Percentiles rank a stretch among this genome's conserved stretches.
phyloP scores from a whole-genome alignment of 495 filamentous ascomycete genomes.

The Podospora anserina region DNA sequence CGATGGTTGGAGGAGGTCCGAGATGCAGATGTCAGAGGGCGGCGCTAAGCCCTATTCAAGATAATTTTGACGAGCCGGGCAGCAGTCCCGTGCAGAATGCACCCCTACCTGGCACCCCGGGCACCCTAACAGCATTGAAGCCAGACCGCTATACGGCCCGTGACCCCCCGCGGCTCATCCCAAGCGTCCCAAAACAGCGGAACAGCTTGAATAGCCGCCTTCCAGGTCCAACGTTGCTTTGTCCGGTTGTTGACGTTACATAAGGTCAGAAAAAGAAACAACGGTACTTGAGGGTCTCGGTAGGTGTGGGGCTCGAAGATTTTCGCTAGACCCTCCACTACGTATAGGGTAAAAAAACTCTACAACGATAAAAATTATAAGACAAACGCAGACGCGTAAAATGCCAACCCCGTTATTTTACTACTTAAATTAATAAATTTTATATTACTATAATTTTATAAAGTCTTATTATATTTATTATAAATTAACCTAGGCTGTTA shows the following conservation, averaged over 20 bases:
- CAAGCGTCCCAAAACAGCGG: constrained; percentile 8
- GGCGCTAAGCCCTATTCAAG: constrained; percentile 46
- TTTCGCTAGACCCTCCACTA: too few species aligned
- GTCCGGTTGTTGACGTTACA: neutral
- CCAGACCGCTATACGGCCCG: constrained; percentile 4
- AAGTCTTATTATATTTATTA: too few species aligned
- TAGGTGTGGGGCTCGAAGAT: too few species aligned
- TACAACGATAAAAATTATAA: too few species aligned
- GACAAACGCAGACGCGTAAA: too few species aligned
- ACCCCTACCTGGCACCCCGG: constrained; percentile 2
- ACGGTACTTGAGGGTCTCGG: neutral
- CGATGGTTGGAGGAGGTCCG: constrained; percentile 15
- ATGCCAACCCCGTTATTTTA: too few species aligned
- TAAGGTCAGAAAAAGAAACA: neutral
- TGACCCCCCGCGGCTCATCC: constrained; percentile 3
- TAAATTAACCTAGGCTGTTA: too few species aligned
- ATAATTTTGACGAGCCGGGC: constrained; percentile 43
- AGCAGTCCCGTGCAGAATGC: constrained; percentile 7
- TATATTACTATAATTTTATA: too few species aligned
- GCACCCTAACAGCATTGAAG: neutral
- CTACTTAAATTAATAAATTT: too few species aligned
- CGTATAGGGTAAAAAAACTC: too few species aligned
- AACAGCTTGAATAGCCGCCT: constrained; percentile 5
- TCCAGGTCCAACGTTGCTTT: neutral
- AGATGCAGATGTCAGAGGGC: constrained; percentile 22